Percentiles rank a stretch among this genome's conserved stretches.
Conservation (phyloP, 2,329 filamentous ascomycete genomes). For the Penicillium sp. region DNA sequence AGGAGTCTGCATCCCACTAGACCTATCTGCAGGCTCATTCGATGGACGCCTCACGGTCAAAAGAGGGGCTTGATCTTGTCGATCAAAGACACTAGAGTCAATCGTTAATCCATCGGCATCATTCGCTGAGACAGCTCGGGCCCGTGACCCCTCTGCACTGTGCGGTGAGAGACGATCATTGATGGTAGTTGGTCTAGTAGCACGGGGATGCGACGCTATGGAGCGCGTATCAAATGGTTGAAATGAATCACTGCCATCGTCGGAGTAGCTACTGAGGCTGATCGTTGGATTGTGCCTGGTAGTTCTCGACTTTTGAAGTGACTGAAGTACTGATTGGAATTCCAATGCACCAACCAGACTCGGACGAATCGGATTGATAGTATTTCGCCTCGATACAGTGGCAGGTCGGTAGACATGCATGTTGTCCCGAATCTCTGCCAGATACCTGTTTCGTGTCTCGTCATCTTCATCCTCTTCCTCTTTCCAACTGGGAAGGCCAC, state of each 20-base stretch:
- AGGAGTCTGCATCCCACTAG: constrained; percentile 23
- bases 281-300: constrained; percentile 71
- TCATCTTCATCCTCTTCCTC: constrained; percentile 62
- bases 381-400: constrained; percentile 67
- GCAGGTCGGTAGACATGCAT: constrained; percentile 84
- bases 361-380: constrained; percentile 84
- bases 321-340: constrained; percentile 88
- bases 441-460: constrained; percentile 63
- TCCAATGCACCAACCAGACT: constrained; percentile 93
- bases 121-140: constrained; percentile 66
- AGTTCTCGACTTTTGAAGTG: constrained; percentile 80
- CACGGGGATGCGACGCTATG: constrained; percentile 54
- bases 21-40: constrained; percentile 29
- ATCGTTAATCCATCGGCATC: constrained; percentile 57
- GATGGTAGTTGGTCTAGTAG: constrained; percentile 30
- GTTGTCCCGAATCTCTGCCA: constrained; percentile 85
- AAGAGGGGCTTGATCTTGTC: constrained; percentile 35
- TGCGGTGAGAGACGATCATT: constrained; percentile 35
- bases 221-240: constrained; percentile 57
- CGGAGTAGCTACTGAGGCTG: constrained; percentile 71
- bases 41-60: constrained; percentile 51
- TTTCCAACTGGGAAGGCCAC: constrained; percentile 47
- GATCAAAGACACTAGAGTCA: constrained; percentile 46
- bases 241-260: constrained; percentile 59
- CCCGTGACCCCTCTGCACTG: constrained; percentile 38